Evolutionary conservation across 2,329 filamentous ascomycete species (phyloP).

Genomic region (Alternaria alternata): DNA sequence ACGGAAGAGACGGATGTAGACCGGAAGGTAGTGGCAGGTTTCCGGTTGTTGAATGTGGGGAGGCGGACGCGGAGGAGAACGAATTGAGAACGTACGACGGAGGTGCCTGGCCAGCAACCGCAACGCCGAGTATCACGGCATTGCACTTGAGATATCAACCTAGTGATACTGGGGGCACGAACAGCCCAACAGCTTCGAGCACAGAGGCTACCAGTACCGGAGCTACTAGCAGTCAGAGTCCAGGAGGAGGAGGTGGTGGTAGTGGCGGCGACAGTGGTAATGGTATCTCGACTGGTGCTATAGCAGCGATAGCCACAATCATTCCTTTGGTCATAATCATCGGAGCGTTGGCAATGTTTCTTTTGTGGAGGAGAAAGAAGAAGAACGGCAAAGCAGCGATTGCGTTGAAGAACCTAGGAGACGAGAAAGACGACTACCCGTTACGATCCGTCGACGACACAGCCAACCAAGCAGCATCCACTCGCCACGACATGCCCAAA

Average conservation of each 20-base stretch:
- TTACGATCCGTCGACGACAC: not conserved
- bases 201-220: not conserved
- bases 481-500: not conserved
- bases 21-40: slow-evolving; percentile 18
- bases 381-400: slow-evolving; percentile 13
- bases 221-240: not conserved
- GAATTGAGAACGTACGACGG: slow-evolving; percentile 20
- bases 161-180: slow-evolving; percentile 15
- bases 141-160: slow-evolving; percentile 28
- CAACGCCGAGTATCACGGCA: slow-evolving; percentile 20
- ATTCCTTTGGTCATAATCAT: slow-evolving; percentile 84
- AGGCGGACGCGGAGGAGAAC: slow-evolving; percentile 35
- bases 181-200: not conserved
- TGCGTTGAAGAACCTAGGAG: slow-evolving; percentile 2
- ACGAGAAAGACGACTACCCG: slow-evolving; percentile 8
- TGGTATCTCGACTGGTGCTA: slow-evolving; percentile 68
- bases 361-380: slow-evolving; percentile 28
- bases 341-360: slow-evolving; percentile 19
- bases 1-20: slow-evolving; percentile 21
- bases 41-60: slow-evolving; percentile 28
- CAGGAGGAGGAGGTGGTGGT: not conserved
- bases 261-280: slow-evolving; percentile 45
- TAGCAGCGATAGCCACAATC: slow-evolving; percentile 87
- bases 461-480: not conserved
- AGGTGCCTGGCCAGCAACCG: slow-evolving; percentile 19